Evolutionary conservation across 768 basidiomycete genomes (phyloP).

Genomic region (Rhizopogon rudus): DNA sequence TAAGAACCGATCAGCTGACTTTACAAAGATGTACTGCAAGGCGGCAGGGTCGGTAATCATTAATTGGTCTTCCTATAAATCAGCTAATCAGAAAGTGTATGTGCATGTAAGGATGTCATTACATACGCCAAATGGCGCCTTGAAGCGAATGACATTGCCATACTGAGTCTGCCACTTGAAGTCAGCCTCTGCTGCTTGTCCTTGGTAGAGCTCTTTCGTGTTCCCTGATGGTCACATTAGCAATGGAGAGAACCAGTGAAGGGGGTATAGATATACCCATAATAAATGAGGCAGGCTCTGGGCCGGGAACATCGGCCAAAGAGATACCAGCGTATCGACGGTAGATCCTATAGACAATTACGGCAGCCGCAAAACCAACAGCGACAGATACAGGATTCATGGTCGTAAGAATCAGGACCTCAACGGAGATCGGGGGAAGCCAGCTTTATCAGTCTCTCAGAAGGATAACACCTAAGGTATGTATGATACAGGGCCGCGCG

Average conservation of each 20-base stretch:
- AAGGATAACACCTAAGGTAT: constrained; percentile 4
- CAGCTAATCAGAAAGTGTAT: constrained; percentile 7
- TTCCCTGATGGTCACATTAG: constrained; percentile 18
- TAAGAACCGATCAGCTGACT: constrained; percentile 37
- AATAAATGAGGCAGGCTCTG: constrained; percentile 18
- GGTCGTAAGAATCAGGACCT: not conserved
- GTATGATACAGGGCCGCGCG: not conserved
- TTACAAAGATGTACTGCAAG: constrained; percentile 33
- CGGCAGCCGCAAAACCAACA: constrained; percentile 5
- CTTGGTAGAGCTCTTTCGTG: constrained; percentile 22
- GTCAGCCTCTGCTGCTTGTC: constrained; percentile 19
- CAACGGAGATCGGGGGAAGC: not conserved
- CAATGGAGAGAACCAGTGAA: constrained; percentile 15
- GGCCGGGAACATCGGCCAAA: constrained; percentile 14
- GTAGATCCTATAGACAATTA: constrained; percentile 4
- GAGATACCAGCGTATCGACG: not conserved
- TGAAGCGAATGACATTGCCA: constrained; percentile 24
- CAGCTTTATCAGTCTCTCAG: constrained; percentile 1
- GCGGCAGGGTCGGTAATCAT: constrained; percentile 46
- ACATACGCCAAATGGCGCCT: constrained; percentile 21
- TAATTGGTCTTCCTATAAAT: constrained; percentile 37
- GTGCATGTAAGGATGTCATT: not conserved
- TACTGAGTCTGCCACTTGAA: constrained; percentile 27
- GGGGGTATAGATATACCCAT: constrained; percentile 4
- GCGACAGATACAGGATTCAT: constrained; percentile 7